Percentiles rank a stretch among this genome's conserved stretches.
Conservation (phyloP, 768 basidiomycete genomes). For the Rhodosporidiobolus sp. region DNA sequence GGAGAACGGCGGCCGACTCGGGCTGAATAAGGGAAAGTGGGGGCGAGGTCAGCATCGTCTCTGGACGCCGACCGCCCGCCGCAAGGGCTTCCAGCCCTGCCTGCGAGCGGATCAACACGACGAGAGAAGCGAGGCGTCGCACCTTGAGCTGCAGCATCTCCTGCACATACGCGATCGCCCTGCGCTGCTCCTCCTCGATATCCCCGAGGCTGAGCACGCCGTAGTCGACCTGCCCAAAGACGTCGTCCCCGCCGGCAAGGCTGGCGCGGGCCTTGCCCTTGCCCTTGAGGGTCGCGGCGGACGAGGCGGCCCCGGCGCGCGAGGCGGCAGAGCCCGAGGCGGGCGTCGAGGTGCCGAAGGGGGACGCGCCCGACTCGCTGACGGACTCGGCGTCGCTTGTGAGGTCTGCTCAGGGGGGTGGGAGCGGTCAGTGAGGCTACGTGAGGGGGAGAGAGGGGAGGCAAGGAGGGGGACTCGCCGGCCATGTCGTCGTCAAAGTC, state of each 20-base stretch:
- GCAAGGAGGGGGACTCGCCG: constrained; percentile 1
- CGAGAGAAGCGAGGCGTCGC: constrained; percentile 49
- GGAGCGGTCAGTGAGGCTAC: not conserved
- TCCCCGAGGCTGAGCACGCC: constrained; percentile 47
- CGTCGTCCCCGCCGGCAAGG: not conserved
- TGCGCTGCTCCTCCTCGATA: constrained; percentile 72
- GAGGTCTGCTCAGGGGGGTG: not conserved
- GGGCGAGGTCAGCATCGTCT: constrained; percentile 5
- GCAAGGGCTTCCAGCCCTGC: too few relatives aligned
- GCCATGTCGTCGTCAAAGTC: constrained; percentile 24
- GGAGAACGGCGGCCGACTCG: constrained; percentile 68
- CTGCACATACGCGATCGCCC: constrained; percentile 79
- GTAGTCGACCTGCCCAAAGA: constrained; percentile 30
- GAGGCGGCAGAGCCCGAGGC: not conserved
- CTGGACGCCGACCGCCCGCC: too few relatives aligned
- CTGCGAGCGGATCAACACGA: not conserved
- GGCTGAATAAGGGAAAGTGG: constrained; percentile 52
- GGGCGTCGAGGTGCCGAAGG: constrained; percentile 18
- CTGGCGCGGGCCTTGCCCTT: constrained; percentile 24
- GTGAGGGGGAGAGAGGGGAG: not conserved
- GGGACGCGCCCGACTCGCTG: constrained; percentile 27
- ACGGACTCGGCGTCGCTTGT: constrained; percentile 10
- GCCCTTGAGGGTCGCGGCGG: not conserved
- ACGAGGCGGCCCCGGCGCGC: not conserved
- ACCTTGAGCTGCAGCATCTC: constrained; percentile 87